Base-by-base conservation (phyloP, 225 moss, liverwort and hornwort species). In the Pleurozium schreberi region DNA sequence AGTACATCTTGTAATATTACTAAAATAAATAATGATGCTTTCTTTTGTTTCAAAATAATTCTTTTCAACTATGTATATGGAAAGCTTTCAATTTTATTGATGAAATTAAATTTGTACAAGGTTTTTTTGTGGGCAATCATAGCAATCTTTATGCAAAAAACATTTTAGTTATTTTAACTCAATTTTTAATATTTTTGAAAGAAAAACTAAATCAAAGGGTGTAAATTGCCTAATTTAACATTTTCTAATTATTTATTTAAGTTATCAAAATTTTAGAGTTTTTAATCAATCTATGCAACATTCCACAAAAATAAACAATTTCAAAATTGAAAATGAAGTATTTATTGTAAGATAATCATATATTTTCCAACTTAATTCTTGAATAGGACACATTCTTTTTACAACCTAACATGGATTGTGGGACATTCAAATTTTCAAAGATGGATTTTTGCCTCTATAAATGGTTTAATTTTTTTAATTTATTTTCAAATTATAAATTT, bases 91-190 rank as follows among this genome's bases (percentile, higher is more conserved):
- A 70, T 40, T 40, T 40, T 38, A 20, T 3, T 11, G 6, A 36
- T 38, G 36, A 66, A 3, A 36, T 36, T 5, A 66, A 67, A 25
- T 9, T 5, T 15, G 26, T 26, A 26, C 5, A 15, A 14, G 14
- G 0, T 23, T n/a, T 26, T 26, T 70, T 15, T 70, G 8, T 0
- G 4, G 0, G 9, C 0, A 42, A 70, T 26, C 3, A 42, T 42
- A 4, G 5, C 0, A 70, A 69, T 69, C 23, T 25, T 69, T 2
- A 4, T 5, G 40, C 13, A 69, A 40, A 68, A n/a, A 4, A 4
- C 14, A 25, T 8, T 40, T 40, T 8, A 40, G 22, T n/a, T 42
- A n/a, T 68, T 26, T 42, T 26, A 5, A 26, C 42, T 1, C 26
- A 8, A 15, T 5, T 27, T 70, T 70, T 26, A 14, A 42, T 70